Conservation (phyloP, 352 stramenopile species). For the Phytophthora cryptogea region DNA sequence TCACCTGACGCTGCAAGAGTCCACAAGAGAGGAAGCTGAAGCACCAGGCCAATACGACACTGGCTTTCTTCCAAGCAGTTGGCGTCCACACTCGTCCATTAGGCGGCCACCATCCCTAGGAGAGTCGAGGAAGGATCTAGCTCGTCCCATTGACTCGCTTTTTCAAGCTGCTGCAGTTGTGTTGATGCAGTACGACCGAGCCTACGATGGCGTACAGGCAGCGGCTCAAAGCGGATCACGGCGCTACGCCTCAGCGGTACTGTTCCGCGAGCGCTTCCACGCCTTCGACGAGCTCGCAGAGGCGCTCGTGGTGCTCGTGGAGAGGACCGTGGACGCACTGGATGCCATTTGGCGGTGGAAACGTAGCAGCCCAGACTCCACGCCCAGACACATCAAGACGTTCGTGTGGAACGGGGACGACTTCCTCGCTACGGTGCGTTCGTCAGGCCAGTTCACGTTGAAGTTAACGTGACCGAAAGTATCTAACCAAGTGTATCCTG, state of each 20-base stretch:
- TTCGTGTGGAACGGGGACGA: conserved; percentile 68
- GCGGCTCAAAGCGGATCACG: conserved; percentile 19
- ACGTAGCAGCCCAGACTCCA: not conserved
- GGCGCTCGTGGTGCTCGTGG: conserved; percentile 36
- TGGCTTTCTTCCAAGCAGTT: not conserved
- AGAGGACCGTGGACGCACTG: conserved; percentile 36
- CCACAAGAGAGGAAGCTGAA: conserved; percentile 6
- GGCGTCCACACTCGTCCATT: conserved; percentile 18
- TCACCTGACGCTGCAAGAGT: conserved; percentile 10
- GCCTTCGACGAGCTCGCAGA: conserved; percentile 58
- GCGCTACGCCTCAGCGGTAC: conserved; percentile 42
- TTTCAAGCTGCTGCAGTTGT: conserved; percentile 36
- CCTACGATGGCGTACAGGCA: conserved; percentile 21
- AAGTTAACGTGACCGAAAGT: conserved; percentile 8
- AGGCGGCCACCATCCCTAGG: not conserved
- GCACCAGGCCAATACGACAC: not conserved
- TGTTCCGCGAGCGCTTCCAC: conserved; percentile 67
- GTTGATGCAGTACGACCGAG: conserved; percentile 48
- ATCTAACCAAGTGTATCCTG: conserved; percentile 14
- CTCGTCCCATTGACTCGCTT: conserved; percentile 25
- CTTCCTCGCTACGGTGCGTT: conserved; percentile 46
- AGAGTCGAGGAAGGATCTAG: not conserved
- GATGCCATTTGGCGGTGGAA: conserved; percentile 51
- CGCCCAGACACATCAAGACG: not conserved
- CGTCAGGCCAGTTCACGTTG: conserved; percentile 8